Base-by-base conservation (phyloP, 768 basidiomycete genomes). In the Krasilnikovozyma curviuscula region DNA sequence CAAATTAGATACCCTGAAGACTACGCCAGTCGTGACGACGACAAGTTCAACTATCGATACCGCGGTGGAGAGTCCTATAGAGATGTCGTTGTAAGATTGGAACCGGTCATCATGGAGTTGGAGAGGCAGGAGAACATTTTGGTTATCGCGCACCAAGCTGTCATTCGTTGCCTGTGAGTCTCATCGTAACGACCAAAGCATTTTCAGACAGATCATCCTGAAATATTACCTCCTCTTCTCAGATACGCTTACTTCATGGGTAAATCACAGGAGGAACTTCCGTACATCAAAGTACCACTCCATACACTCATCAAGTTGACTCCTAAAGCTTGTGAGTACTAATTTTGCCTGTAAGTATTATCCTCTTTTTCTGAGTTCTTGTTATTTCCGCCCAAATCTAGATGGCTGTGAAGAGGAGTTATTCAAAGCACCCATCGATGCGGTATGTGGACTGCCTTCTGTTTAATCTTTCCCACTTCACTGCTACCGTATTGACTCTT, bases 1-100 rank as follows among this genome's bases (percentile, higher is more conserved):
- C 37, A 91, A 85, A 76, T 78, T 74, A 78, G 54, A 37, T 98
- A 97, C 62, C 93, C 93, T 0, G 93, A 99, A 49, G 93, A 99
- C 61, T 97, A 89, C 65, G 88, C 85, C 14, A 88, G 89, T 61
- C 78, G 93, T 23, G 93, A 98, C 58, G 86, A 95, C 50, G 93
- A 99, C 70, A 98, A 99, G 66, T 99, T 93, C 66, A 97, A 97
- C 65, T 99, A 99, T 65, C 77, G 93, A 25, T 97, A 95, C 64
- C 74, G 93, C 57, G 88, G 48, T 46, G 93, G 93, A 46, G 93
- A 99, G 67, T 93, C 86, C 1, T 99, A 98, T 63, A 78, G 93
- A 31, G 93, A 99, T 60, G 91, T 98, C 25, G 86, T 93, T 12
- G 75, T 84, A 4, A 76, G 91, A 32, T 69, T 99, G 24, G 93